Base-by-base conservation (phyloP, 192 early-diverging fungal genomes). In the Linnemannia exigua region DNA sequence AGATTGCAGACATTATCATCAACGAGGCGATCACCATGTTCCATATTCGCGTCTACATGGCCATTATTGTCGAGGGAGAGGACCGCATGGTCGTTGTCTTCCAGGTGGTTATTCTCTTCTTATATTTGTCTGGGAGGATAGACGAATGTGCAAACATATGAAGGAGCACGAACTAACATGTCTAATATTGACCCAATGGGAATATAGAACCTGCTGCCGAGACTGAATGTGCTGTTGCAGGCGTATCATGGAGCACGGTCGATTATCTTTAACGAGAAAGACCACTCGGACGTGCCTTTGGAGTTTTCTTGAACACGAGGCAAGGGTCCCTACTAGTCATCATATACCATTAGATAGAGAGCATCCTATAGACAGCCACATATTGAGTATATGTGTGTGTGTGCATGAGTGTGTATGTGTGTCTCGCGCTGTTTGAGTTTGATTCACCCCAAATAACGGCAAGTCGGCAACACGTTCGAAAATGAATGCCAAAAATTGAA, bases 11-110 rank as follows among this genome's bases (percentile, higher is more conserved):
- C 76, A 88, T 96, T 12, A 90, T 96, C 70, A 93, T 96, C 74
- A 95, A 96, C 71, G 95, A 96, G 87, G 95, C 89, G 2, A 95
- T 96, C 28, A 94, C 92, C 3, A 88, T 95, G 87, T 91, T 90
- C 79, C 92, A 94, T 63, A 90, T 96, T 51, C 92, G 92, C 41
- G 93, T 93, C 47, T 95, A 95, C 79, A 80, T 96, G 81, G 94
- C 93, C 8, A 90, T 95, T 31, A 80, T 96, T 54, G 91, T 95
- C 17, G 90, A 89, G 61, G 92, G 87, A 19, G 88, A 93, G 48
- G 88, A 91, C 51, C 75, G 88, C 25, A 94, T 95, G 91, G 89
- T 90, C 2, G 92, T 96, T 28, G 91, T 94, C 1, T 96, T 95
- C 79, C 90, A 92, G 89, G 95, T 95, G 89, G 46, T n/a, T n/a